phyloP scores from a whole-genome alignment of 2,329 filamentous ascomycete genomes.

The Alternaria sp. region DNA sequence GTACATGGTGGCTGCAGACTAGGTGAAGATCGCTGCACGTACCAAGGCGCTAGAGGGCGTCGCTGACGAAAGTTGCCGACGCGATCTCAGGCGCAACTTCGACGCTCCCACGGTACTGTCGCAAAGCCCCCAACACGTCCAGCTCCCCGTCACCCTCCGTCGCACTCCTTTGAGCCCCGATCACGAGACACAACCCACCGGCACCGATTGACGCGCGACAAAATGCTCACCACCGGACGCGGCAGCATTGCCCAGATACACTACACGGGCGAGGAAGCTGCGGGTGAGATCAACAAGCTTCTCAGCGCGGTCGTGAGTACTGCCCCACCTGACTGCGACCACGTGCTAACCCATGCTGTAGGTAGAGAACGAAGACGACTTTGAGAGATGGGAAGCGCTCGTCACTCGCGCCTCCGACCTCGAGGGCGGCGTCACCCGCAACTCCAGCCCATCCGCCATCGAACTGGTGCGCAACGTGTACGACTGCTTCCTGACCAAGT shows the following conservation, averaged over 20 bases:
- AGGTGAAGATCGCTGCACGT: constrained; percentile 4
- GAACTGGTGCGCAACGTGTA: constrained; percentile 85
- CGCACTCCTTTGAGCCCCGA: constrained; percentile 12
- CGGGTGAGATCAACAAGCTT: constrained; percentile 75
- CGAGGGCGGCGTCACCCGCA: constrained; percentile 93
- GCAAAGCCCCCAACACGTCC: constrained; percentile 19
- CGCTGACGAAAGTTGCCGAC: constrained; percentile 20
- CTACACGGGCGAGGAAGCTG: constrained; percentile 45
- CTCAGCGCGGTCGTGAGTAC: constrained; percentile 75
- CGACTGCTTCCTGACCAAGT: constrained; percentile 92
- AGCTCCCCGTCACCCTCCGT: constrained; percentile 8
- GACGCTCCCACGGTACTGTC: constrained; percentile 12
- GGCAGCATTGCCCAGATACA: constrained; percentile 39
- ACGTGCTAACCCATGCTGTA: constrained; percentile 41
- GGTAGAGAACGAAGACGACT: constrained; percentile 81
- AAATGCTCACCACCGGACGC: constrained; percentile 39
- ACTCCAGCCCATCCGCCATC: constrained; percentile 93
- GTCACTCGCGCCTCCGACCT: constrained; percentile 81
- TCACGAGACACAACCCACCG: neutral
- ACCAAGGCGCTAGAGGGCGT: constrained; percentile 4
- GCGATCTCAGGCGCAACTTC: constrained; percentile 20
- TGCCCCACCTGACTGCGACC: neutral
- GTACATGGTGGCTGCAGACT: neutral
- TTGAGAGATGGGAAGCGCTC: constrained; percentile 93
- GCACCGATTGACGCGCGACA: constrained; percentile 10